phyloP scores from a whole-genome alignment of 352 stramenopile species.

The Blastocystis sp. region DNA sequence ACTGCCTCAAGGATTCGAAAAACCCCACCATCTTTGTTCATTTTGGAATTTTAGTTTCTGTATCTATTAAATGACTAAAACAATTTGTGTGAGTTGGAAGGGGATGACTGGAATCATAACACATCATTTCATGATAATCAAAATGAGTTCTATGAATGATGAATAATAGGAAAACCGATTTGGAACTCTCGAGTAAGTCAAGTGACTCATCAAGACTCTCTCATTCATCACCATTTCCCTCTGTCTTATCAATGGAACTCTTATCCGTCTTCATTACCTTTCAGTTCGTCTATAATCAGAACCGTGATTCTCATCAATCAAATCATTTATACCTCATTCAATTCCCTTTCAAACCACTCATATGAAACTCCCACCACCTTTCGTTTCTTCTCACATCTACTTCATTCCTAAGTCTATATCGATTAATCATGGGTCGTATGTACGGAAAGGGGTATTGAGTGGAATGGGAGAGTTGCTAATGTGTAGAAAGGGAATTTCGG shows the following conservation, averaged over 20 bases:
- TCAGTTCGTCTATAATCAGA: not conserved
- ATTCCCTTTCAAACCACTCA: not conserved
- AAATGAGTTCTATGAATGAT: no score
- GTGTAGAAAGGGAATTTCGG: constrained; percentile 92
- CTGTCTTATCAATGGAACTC: no score
- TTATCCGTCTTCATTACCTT: no score
- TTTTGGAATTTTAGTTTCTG: not conserved
- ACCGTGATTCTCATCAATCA: not conserved
- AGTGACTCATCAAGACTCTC: no score
- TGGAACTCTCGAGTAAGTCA: no score
- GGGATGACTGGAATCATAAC: no score
- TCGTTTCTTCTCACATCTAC: not conserved
- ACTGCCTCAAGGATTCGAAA: not conserved
- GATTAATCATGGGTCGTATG: constrained; percentile 68
- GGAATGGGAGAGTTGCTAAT: not conserved
- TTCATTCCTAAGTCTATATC: constrained; percentile 44
- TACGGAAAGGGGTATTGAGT: constrained; percentile 65
- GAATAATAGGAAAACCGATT: no score
- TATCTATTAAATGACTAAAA: no score
- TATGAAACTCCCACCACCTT: constrained; percentile 10
- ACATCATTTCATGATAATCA: no score
- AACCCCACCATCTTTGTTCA: not conserved
- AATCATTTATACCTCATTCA: not conserved
- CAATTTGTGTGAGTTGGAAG: no score
- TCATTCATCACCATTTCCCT: no score